Conservation (phyloP, 148 eudicot species). For the Camellia granthamiana region DNA sequence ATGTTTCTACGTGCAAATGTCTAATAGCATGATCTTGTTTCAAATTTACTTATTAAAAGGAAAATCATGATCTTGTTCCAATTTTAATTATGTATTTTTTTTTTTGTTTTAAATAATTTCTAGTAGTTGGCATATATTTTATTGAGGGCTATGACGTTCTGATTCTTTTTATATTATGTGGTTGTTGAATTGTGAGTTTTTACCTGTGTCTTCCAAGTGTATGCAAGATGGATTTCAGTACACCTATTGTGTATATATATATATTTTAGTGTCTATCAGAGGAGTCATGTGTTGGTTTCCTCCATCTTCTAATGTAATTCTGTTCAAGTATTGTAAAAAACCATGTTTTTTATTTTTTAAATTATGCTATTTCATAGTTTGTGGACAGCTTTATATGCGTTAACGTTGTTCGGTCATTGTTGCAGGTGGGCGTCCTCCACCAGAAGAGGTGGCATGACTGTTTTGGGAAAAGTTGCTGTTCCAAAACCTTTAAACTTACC, state of each 20-base stretch:
- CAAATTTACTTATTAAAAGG: not conserved
- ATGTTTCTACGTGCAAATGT: not conserved
- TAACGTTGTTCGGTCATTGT: slow-evolving; percentile 15
- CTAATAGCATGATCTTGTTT: not conserved
- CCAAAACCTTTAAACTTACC: slow-evolving; percentile 98
- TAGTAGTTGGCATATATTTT: not conserved
- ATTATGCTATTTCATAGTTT: not conserved
- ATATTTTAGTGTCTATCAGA: not conserved
- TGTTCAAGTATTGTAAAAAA: not conserved
- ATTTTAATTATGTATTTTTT: not conserved
- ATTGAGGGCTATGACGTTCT: not conserved
- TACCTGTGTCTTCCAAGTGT: not conserved
- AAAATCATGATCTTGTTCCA: not conserved
- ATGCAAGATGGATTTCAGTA: not conserved
- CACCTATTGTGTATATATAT: not conserved
- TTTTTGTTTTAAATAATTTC: not conserved
- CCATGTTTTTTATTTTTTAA: not conserved
- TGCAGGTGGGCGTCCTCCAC: slow-evolving; percentile 77
- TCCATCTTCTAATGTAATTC: not conserved
- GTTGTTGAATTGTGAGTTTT: not conserved
- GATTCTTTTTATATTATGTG: not conserved
- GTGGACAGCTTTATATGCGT: not conserved
- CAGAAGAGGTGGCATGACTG: slow-evolving; percentile 97
- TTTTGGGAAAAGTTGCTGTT: slow-evolving; percentile 93
- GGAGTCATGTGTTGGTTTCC: slow-evolving; percentile 1